These are phyloP conservation scores for Lactarius tabidus DNA, from an alignment of 768 basidiomycete species.

Conservation along the genomic window DNA sequence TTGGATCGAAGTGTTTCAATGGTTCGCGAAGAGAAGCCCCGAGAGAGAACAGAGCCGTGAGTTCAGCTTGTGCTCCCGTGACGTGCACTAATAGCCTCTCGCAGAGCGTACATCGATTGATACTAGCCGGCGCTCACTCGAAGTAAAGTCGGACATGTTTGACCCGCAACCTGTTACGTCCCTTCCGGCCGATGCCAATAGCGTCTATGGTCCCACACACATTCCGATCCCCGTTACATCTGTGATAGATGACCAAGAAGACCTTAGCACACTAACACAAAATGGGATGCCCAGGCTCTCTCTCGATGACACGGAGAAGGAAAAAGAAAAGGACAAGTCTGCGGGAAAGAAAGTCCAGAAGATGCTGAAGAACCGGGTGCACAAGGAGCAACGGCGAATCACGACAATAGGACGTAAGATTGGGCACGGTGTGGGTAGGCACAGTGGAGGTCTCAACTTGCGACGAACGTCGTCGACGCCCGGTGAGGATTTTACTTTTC, in stretches of 20 bases:
- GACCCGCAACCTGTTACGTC: conserved; percentile 1
- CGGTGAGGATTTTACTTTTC: conserved; percentile 40
- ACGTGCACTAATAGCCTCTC: background rate
- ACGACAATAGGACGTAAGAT: conserved; percentile 75
- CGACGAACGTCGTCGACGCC: conserved; percentile 66
- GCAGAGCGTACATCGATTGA: conserved; percentile 24
- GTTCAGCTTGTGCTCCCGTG: background rate
- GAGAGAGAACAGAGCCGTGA: conserved; percentile 25
- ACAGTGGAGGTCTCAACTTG: conserved; percentile 40
- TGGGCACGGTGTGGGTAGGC: conserved; percentile 61
- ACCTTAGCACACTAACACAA: background rate
- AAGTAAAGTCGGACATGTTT: conserved; percentile 15
- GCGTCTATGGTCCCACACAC: conserved; percentile 3
- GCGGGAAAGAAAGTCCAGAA: conserved; percentile 72
- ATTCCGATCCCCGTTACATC: conserved; percentile 1
- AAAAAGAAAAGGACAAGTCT: conserved; percentile 43
- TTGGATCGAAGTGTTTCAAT: conserved; percentile 82
- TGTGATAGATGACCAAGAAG: conserved; percentile 2
- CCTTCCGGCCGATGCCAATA: background rate
- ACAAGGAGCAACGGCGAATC: conserved; percentile 68
- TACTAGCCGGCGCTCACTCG: conserved; percentile 15
- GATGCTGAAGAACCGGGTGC: conserved; percentile 68
- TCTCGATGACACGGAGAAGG: conserved; percentile 28
- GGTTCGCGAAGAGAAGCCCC: conserved; percentile 66
- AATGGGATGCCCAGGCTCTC: conserved; percentile 5